phyloP scores from a whole-genome alignment of 2,329 filamentous ascomycete species.

The Paracamarosporium sp. region DNA sequence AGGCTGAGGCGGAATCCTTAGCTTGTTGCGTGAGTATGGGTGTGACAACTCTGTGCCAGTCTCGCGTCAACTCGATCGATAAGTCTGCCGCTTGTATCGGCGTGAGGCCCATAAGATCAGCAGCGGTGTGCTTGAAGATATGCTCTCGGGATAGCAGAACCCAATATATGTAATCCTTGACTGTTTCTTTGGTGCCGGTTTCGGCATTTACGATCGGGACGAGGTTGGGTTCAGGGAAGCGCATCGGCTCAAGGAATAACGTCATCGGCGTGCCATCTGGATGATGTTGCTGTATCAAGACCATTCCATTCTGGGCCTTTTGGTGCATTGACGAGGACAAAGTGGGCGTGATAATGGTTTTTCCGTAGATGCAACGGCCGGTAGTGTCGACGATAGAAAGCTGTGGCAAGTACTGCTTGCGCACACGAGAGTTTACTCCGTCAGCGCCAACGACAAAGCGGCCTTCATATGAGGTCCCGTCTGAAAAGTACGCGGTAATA shows the following conservation, averaged over 20 bases:
- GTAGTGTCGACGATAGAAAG: constrained; percentile 44
- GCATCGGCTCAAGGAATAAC: constrained; percentile 30
- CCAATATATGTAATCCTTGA: constrained; percentile 46
- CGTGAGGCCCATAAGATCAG: constrained; percentile 9
- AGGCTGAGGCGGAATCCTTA: constrained; percentile 36
- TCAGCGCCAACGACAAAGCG: constrained; percentile 49
- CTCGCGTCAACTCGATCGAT: constrained; percentile 17
- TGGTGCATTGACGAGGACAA: background rate
- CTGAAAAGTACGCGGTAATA: constrained; percentile 11
- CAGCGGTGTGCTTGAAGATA: constrained; percentile 12
- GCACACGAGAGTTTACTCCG: constrained; percentile 26
- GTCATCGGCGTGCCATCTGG: constrained; percentile 3
- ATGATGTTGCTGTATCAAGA: background rate
- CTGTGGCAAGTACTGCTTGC: constrained; percentile 10
- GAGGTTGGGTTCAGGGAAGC: constrained; percentile 16
- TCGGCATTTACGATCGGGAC: background rate
- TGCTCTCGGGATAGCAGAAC: constrained; percentile 29
- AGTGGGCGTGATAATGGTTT: constrained; percentile 28
- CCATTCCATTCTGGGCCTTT: background rate
- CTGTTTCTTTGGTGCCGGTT: constrained; percentile 6
- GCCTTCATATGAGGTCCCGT: constrained; percentile 8
- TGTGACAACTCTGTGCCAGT: constrained; percentile 19
- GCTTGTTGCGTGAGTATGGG: constrained; percentile 24
- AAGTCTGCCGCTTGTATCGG: constrained; percentile 12
- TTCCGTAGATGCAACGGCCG: constrained; percentile 50